These are phyloP conservation scores for Brassica cretica DNA, from an alignment of 345 rosid genomes.

Conservation along the genomic window DNA sequence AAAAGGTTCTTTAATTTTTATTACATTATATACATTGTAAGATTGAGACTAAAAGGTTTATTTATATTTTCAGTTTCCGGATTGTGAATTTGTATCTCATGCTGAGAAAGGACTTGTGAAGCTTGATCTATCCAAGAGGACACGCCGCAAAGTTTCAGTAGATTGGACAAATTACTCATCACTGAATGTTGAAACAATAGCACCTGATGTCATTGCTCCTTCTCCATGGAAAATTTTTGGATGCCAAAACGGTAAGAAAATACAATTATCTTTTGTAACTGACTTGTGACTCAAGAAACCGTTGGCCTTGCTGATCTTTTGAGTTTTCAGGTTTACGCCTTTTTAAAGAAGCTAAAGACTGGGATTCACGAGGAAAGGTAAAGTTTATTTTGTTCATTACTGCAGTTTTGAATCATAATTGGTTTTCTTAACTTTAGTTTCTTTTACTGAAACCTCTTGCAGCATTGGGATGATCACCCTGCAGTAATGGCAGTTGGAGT, in stretches of 20 bases:
- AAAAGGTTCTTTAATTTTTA: constrained; percentile 47
- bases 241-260: constrained; percentile 76
- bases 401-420: not conserved
- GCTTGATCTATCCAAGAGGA: constrained; percentile 47
- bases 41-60: constrained; percentile 9
- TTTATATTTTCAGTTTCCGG: constrained; percentile 47
- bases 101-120: constrained; percentile 52
- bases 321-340: constrained; percentile 70
- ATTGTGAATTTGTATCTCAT: constrained; percentile 51
- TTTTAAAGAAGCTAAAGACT: constrained; percentile 88
- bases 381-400: constrained; percentile 10
- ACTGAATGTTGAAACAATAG: constrained; percentile 50
- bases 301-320: constrained; percentile 3
- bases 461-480: constrained; percentile 91
- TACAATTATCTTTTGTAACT: not conserved
- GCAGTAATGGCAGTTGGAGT: constrained; percentile 96
- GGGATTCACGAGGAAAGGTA: constrained; percentile 64
- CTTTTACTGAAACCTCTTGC: constrained; percentile 26
- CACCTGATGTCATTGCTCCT: constrained; percentile 81
- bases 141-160: constrained; percentile 46
- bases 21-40: not conserved
- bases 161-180: constrained; percentile 55
- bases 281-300: not conserved
- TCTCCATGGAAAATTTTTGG: constrained; percentile 96
- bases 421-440: not conserved